Evolutionary conservation across 768 basidiomycete genomes (phyloP), one percentile per base, ranked within the genome.

Genomic region (Dioszegia crocea): DNA sequence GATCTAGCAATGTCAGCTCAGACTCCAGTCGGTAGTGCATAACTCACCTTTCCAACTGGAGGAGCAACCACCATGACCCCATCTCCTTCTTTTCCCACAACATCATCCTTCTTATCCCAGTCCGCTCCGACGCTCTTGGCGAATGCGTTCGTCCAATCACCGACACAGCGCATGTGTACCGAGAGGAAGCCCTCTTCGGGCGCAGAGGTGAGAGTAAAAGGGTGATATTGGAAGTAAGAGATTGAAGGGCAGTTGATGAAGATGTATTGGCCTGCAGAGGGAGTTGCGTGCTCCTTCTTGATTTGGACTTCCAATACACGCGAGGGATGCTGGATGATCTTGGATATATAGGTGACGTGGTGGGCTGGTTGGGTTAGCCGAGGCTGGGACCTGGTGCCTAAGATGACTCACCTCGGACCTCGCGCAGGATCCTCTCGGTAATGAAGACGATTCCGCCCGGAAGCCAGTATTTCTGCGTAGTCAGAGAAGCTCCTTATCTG

Each of bases 161-260:
- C 93, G n/a, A 83, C 87, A 39, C 89, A 82, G 74, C 92, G 88
- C 68, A 97, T 87, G 75, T 98, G 94, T 12, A 96, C 85, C 0
- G 89, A 92, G 64, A 94, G 85, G 75, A 92, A 94, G 68, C 93
- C 91, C 74, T 96, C 92, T 73, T 96, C 91, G 0, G 92, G 93
- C 0, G 93, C 91, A 65, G 86, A 87, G 31, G 91, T 94, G 60
- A 96, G 83, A 16, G 92, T 94, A 82, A 96, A 96, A 9, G 92
- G 91, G 72, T 97, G 93, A 88, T 91, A 97, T 75, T 96, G 91
- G 82, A 88, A 93, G 80, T 91, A 94, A 19, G 88, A 90, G 45
- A 97, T 81, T 77, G 91, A 88, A 9, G 92, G 93, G 79, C 89
- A 91, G 44, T 66, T 70, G 62, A 63, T 70, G 81, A 94, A 92